Percentiles rank a stretch among this genome's conserved stretches.
These are phyloP conservation scores for Populus pruinosa DNA, from an alignment of 345 rosid genomes.

Conservation along the genomic window DNA sequence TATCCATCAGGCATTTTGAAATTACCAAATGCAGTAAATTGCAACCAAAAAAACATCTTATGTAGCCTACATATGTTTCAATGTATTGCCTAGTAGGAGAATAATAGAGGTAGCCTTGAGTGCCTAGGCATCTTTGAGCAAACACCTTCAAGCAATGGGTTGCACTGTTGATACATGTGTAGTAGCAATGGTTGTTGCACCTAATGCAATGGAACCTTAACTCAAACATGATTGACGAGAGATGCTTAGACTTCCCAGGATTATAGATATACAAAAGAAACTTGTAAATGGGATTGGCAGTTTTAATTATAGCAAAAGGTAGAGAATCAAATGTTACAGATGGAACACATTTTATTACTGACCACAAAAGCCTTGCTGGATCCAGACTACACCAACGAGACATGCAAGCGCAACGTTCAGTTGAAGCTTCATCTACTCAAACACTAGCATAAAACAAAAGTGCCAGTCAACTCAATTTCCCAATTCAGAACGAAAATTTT, in stretches of 20 bases:
- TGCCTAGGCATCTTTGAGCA: constrained; percentile 1
- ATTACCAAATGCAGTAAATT: not conserved
- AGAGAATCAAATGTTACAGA: not conserved
- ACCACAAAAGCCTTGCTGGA: constrained; percentile 70
- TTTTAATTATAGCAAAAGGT: not conserved
- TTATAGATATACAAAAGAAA: not conserved
- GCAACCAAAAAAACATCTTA: constrained; percentile 2
- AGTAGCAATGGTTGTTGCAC: not conserved
- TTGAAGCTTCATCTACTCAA: constrained; percentile 53
- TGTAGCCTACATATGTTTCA: not conserved
- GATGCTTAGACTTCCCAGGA: constrained; percentile 1
- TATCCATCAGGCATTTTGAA: not conserved
- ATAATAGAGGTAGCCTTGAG: not conserved
- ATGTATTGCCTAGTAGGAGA: not conserved
- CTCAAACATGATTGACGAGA: not conserved
- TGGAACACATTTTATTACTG: constrained; percentile 28
- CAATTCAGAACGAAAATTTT: constrained; percentile 6
- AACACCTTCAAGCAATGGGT: not conserved
- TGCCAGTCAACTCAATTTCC: constrained; percentile 13
- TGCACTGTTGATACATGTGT: not conserved
- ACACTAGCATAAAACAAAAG: constrained; percentile 25
- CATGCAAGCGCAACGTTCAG: constrained; percentile 38
- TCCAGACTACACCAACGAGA: constrained; percentile 43
- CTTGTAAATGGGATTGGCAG: not conserved
- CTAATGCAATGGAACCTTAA: not conserved